These are phyloP conservation scores for Apiotrichum gamsii DNA, from an alignment of 1,284 basidiomycete species.

Conservation along the genomic window DNA sequence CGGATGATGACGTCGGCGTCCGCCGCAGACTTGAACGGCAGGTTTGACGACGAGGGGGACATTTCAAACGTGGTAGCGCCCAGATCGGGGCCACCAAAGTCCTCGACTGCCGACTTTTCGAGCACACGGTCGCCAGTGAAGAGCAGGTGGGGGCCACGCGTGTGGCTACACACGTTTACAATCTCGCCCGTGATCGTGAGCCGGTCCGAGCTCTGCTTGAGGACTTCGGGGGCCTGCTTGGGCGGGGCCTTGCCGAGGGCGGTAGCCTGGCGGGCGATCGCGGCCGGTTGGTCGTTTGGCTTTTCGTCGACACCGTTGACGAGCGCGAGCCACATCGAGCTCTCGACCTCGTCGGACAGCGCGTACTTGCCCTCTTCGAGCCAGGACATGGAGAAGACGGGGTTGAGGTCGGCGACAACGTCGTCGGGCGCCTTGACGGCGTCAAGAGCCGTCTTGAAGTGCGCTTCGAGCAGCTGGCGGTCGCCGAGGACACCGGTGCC, in stretches of 20 bases:
- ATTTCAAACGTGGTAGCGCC: not conserved
- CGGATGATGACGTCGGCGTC: not conserved
- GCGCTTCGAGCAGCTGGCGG: slow-evolving; percentile 9
- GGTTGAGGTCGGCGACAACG: slow-evolving; percentile 12
- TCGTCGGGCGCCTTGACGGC: slow-evolving; percentile 7
- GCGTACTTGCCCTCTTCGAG: slow-evolving; percentile 15
- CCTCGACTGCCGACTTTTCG: slow-evolving; percentile 8
- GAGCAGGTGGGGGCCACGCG: slow-evolving; percentile 11
- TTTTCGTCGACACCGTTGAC: slow-evolving; percentile 17
- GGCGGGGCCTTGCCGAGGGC: slow-evolving; percentile 2
- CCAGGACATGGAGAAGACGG: slow-evolving; percentile 14
- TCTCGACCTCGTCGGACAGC: slow-evolving; percentile 14
- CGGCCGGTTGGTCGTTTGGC: slow-evolving; percentile 5
- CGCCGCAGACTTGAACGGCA: not conserved
- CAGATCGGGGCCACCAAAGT: slow-evolving; percentile 15
- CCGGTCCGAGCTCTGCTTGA: slow-evolving; percentile 14
- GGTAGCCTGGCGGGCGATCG: not conserved
- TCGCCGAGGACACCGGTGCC: slow-evolving; percentile 10
- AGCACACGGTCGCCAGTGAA: slow-evolving; percentile 12
- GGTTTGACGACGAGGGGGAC: not conserved
- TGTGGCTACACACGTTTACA: slow-evolving; percentile 15
- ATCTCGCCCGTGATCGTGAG: slow-evolving; percentile 15
- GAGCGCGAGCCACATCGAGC: slow-evolving; percentile 15
- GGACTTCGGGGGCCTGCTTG: slow-evolving; percentile 4
- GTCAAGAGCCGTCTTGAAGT: slow-evolving; percentile 9